phyloP scores from a whole-genome alignment of 148 eudicot species.

The Gaultheria prostrata region DNA sequence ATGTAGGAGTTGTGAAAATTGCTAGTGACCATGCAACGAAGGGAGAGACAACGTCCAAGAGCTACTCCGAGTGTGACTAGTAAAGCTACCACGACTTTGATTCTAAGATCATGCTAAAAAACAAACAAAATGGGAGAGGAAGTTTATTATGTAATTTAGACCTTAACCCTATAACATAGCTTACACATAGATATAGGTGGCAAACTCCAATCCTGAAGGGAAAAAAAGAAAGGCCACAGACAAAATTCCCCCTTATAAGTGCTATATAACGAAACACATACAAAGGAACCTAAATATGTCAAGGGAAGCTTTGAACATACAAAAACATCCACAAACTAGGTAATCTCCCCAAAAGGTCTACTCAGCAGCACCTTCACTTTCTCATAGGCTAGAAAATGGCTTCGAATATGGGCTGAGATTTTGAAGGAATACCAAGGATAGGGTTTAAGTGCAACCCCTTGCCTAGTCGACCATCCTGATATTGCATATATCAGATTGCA shows the following conservation, averaged over 20 bases:
- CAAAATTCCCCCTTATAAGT: not conserved
- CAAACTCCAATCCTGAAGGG: not conserved
- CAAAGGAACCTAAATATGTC: not conserved
- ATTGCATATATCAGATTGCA: not conserved
- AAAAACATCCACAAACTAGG: not conserved
- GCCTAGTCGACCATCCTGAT: not conserved
- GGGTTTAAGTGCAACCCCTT: not conserved
- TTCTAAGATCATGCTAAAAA: not conserved
- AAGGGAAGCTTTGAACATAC: not conserved
- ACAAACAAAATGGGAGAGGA: not conserved
- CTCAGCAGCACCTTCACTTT: not conserved
- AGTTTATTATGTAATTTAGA: not conserved
- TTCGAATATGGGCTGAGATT: not conserved
- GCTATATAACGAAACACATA: not conserved
- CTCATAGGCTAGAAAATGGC: not conserved
- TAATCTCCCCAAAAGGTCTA: conserved; percentile 1
- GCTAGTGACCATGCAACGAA: not conserved
- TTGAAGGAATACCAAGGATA: not conserved
- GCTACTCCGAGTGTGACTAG: not conserved
- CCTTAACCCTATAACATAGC: not conserved
- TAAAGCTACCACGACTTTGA: not conserved
- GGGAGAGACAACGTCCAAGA: not conserved
- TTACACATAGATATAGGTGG: not conserved
- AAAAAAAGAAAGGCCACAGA: not conserved
- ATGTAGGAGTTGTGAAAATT: not conserved